Evolutionary conservation across 2,329 filamentous ascomycete species (phyloP), one percentile per base, ranked within the genome.

Genomic region (Trichoderma hamatum): DNA sequence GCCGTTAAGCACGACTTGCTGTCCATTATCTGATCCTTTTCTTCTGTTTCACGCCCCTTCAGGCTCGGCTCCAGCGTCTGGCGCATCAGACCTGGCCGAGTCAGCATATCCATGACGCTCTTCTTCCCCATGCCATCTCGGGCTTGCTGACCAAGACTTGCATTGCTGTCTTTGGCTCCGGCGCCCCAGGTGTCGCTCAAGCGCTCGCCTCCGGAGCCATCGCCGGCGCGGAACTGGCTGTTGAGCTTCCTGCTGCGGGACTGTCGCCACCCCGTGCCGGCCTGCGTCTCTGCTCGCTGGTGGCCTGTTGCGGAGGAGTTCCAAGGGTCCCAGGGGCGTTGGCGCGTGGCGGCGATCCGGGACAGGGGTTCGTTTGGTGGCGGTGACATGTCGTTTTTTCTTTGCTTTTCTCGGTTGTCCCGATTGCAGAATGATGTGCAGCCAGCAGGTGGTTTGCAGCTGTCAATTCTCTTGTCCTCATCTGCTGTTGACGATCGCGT

Each of bases 301-400:
- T 97, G 93, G 56, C 92, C 92, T 0, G 90, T 90, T 6, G 90
- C 89, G 14, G 89, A 88, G 16, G 89, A 90, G 80, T 93, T 93
- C 89, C 89, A 92, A 5, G 88, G 84, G 78, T 92, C 90, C 74
- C 90, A 91, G 70, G 76, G 39, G 19, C 19, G 39, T 43, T 43
- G 75, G 74, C 75, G 77, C 26, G 85, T 83, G 60, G 82, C 76
- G 24, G 82, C 80, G 36, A 80, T 78, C 70, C 75, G 79, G 68
- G 76, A 71, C 0, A 76, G 71, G 28, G 71, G 67, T 67, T 58
- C 67, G 34, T 71, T 68, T 24, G 64, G 58, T 28, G 69, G 66
- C 51, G 32, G 65, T 60, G 62, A 58, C 68, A 69, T 67, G 63
- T 67, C 63, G 52, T 30, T 49, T 58, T 69, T 26, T 24, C 10